phyloP scores from a whole-genome alignment of 2,329 filamentous ascomycete genomes.

The Fusarium gaditjirri region DNA sequence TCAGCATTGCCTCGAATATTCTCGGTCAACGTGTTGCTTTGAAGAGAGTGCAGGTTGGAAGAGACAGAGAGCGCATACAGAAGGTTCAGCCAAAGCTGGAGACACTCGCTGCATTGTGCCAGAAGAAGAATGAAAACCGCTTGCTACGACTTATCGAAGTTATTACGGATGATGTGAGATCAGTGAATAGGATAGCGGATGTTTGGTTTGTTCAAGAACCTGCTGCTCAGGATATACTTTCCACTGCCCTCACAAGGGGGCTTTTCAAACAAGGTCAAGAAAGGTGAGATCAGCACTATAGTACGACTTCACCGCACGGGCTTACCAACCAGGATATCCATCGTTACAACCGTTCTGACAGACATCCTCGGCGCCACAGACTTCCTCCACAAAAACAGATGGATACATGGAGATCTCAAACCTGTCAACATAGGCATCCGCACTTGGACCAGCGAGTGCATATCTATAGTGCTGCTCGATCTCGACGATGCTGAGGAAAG shows the following conservation, averaged over 20 bases:
- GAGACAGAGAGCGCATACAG: background rate
- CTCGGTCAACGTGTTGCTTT: background rate
- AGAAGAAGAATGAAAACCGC: background rate
- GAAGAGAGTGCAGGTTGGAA: background rate
- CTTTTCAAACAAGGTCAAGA: rapidly evolving
- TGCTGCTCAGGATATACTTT: background rate
- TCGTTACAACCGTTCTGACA: background rate
- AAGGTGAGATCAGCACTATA: background rate
- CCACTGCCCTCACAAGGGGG: rapidly evolving
- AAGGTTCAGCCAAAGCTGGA: background rate
- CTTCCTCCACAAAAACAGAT: background rate
- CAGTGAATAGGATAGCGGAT: rapidly evolving
- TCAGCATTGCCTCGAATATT: background rate
- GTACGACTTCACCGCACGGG: rapidly evolving
- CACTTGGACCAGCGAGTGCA: background rate
- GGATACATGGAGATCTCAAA: background rate
- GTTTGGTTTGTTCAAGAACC: background rate
- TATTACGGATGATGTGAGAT: background rate
- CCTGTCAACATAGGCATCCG: background rate
- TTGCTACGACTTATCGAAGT: background rate
- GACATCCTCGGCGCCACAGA: background rate
- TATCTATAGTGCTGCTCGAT: background rate
- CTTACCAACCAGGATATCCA: background rate
- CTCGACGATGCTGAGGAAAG: background rate
- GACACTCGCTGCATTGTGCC: rapidly evolving